Evolutionary conservation across 225 moss, liverwort and hornwort species (phyloP), one percentile per base, ranked within the genome.

Genomic region (Polytrichum commune): DNA sequence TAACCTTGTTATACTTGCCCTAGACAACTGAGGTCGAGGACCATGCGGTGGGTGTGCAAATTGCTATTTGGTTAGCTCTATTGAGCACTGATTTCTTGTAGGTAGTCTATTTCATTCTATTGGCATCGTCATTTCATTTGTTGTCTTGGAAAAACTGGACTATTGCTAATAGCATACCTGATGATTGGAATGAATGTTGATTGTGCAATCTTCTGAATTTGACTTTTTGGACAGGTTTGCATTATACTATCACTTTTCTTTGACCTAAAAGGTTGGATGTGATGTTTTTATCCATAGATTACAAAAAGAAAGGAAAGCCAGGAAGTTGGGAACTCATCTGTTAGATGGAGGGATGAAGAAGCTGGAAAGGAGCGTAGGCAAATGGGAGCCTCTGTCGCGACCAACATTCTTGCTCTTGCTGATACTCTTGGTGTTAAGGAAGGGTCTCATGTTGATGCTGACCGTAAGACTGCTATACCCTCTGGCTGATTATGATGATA

Each of bases 391-490:
- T 79, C 87, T n/a, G 76, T 81, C 10, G 69, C 78, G 74, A 87
- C 76, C 69, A 84, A 87, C 46, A 74, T 87, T 18, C 87, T 87
- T 69, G 81, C 87, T 30, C 87, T 87, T 18, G 83, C 78, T 38
- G 87, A 87, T 55, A 87, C 83, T 25, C 74, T 79, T 74, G 87
- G 83, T 67, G 79, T 81, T 53, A 84, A 81, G 74, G 81, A 72
- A 72, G 81, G 81, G 54, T 58, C 69, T 29, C 78, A 81, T 53
- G 76, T 79, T 46, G 87, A 87, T 29, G 74, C 74, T 23, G 87
- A 87, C 81, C 83, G 87, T 87, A 72, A 82, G 85, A 46, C 16
- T 46, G 46, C 46, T 46, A 46, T 13, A 46, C 16, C 16, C 46
- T 46, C 46, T 46, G 10, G 46, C 35, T 46, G 46, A 46, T 2